Percentiles rank a stretch among this genome's conserved stretches.
Evolutionary conservation across 331 rosid species (phyloP).

Genomic region (Spiraea crenata): DNA sequence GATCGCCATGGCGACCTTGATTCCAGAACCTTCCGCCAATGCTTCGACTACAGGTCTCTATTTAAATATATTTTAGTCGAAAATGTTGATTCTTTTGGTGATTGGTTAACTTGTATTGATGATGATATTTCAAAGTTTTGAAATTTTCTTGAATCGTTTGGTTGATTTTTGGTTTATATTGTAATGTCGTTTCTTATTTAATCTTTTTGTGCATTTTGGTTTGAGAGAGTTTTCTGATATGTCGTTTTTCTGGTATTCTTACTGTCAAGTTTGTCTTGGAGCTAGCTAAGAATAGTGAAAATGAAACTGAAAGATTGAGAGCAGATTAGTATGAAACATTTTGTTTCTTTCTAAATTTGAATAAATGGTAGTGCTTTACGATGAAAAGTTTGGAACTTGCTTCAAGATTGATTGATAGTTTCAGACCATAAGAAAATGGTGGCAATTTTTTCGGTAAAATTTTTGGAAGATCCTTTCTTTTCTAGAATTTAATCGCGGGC

Average conservation of each 20-base stretch:
- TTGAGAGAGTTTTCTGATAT: not conserved
- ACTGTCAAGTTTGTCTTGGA: not conserved
- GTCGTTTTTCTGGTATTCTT: not conserved
- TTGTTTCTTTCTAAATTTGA: too few species aligned
- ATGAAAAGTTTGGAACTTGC: not conserved
- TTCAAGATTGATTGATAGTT: not conserved
- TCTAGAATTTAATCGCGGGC: not conserved
- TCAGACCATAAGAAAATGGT: not conserved
- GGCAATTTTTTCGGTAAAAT: not conserved
- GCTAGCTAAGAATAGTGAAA: not conserved
- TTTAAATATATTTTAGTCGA: not conserved
- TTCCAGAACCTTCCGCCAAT: constrained; percentile 63
- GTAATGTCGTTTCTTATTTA: not conserved
- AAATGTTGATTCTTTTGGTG: not conserved
- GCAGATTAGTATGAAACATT: not conserved
- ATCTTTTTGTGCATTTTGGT: not conserved
- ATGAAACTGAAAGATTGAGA: not conserved
- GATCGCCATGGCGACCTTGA: constrained; percentile 51
- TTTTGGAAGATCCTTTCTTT: not conserved
- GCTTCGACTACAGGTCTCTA: constrained; percentile 60
- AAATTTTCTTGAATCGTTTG: not conserved
- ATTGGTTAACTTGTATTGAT: not conserved
- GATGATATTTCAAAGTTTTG: not conserved
- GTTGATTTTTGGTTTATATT: not conserved
- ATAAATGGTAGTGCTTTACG: too few species aligned